Base-by-base conservation (phyloP, 257 asterid species). In the Solanum peruvianum region DNA sequence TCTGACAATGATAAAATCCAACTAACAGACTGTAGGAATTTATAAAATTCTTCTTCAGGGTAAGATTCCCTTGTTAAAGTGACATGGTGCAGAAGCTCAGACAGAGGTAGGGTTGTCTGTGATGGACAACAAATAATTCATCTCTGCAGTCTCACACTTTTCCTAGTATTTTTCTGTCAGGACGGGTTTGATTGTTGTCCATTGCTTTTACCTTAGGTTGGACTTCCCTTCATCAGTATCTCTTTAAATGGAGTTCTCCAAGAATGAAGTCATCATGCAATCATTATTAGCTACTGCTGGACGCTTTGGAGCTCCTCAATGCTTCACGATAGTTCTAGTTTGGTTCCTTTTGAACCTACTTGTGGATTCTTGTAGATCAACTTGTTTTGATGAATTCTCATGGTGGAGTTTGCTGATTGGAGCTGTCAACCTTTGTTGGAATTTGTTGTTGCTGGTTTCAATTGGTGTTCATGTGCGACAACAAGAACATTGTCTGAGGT, bases 391-490 rank as follows among this genome's bases (percentile, higher is more conserved):
- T 89, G 94, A 90, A 88, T 91, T 87, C 90, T 87, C 92, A 88
- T 88, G 70, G 80, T 89, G 91, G 90, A 88, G 96, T 89, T 91
- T 90, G 92, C 86, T 91, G 93, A 93, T 86, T 93, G 98, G 94
- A 93, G 96, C 96, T 88, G 91, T 90, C 94, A 82, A 90, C 91
- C 89, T 82, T 93, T 37, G 90, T 91, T 92, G 94, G 98, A 93
- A 89, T 94, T 88, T 92, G 86, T 91, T 92, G 92, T 93, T 93
- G 97, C 94, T 90, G 97, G 91, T 90, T 85, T 91, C 91, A 86
- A 85, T 93, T 93, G 94, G 92, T 92, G 91, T 91, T 92, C 86
- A 89, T 91, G 89, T 93, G 92, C 92, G 85, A 94, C 89, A 90
- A 88, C 88, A 93, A 93, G 94, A 89, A 83, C 93, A 82, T 88